Percentiles rank a stretch among this genome's conserved stretches.
These are phyloP conservation scores for Hypericum perforatum DNA, from an alignment of 345 rosid species.

Conservation along the genomic window DNA sequence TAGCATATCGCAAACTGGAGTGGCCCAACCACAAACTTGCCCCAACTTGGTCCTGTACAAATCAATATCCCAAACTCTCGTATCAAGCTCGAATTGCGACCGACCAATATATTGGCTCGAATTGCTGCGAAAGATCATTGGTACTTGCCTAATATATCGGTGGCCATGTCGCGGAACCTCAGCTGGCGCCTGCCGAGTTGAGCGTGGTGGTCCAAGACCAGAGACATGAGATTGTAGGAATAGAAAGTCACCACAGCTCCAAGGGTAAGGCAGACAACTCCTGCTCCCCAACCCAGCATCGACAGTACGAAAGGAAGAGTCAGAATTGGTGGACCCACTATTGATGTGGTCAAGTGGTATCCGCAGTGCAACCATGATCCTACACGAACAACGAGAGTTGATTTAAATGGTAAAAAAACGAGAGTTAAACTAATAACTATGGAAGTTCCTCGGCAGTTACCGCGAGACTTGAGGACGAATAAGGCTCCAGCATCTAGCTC, in stretches of 20 bases:
- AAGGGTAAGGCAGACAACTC: constrained; percentile 12
- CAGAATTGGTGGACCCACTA: constrained; percentile 26
- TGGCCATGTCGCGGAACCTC: constrained; percentile 33
- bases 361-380: constrained; percentile 39
- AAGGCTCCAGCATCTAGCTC: constrained; percentile 34
- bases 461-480: constrained; percentile 29
- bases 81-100: no score
- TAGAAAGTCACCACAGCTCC: constrained; percentile 25
- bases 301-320: constrained; percentile 29
- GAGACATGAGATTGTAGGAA: constrained; percentile 31
- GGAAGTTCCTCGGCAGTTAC: constrained; percentile 1
- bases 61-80: neutral
- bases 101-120: no score
- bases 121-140: no score
- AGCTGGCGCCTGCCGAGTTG: constrained; percentile 23
- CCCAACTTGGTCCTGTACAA: constrained; percentile 15
- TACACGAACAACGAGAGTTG: neutral
- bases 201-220: constrained; percentile 34
- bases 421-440: no score
- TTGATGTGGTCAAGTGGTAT: constrained; percentile 34
- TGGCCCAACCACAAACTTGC: constrained; percentile 16
- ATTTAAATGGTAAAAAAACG: no score
- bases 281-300: constrained; percentile 29
- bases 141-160: constrained; percentile 21
- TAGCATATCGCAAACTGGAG: constrained; percentile 15